phyloP scores from a whole-genome alignment of 1,284 basidiomycete genomes.

The Trametes pubescens region DNA sequence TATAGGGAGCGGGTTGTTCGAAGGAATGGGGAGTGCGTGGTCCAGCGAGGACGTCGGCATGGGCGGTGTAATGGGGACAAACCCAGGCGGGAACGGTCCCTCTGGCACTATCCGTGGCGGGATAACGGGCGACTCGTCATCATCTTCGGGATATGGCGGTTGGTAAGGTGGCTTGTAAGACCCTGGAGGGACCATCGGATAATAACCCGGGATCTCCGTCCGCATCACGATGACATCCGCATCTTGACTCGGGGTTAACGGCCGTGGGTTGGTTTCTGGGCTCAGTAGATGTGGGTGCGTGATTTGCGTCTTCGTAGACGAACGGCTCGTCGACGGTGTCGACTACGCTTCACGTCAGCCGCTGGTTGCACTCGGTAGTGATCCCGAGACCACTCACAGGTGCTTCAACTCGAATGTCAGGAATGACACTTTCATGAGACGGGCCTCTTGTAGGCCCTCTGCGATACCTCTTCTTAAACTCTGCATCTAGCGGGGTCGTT shows the following conservation, averaged over 20 bases:
- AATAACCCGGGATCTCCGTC: conserved; percentile 26
- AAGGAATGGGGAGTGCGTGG: conserved; percentile 17
- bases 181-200: conserved; percentile 14
- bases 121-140: conserved; percentile 17
- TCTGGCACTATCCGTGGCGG: conserved; percentile 22
- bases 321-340: conserved; percentile 24
- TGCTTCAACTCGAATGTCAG: conserved; percentile 35
- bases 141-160: conserved; percentile 23
- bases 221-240: conserved; percentile 29
- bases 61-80: conserved; percentile 28
- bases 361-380: too few species aligned
- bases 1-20: conserved; percentile 19
- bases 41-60: conserved; percentile 4
- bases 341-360: conserved; percentile 16
- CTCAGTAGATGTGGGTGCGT: conserved; percentile 34
- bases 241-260: conserved; percentile 25
- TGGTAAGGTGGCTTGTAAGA: conserved; percentile 26
- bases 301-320: conserved; percentile 22
- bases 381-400: conserved; percentile 27
- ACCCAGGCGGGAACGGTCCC: conserved; percentile 30
- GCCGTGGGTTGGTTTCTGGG: conserved; percentile 27
- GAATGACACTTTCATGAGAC: conserved; percentile 26
- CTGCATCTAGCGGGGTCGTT: conserved; percentile 28
- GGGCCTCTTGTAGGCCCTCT: conserved; percentile 13
- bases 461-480: conserved; percentile 33